phyloP scores from a whole-genome alignment of 768 basidiomycete genomes.

The Mycena vitilis region DNA sequence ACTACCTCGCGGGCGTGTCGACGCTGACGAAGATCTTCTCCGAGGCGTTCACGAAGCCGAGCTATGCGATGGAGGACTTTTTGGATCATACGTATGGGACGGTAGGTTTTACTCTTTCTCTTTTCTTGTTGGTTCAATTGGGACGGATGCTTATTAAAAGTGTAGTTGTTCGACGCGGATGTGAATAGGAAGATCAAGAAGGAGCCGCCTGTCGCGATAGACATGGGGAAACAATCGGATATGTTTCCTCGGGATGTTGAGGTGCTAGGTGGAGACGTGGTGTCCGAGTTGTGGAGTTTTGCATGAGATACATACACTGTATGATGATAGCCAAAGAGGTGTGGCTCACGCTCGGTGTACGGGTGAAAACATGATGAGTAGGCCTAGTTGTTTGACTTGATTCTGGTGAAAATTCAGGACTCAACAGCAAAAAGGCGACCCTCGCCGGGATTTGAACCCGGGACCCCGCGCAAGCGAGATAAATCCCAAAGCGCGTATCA shows the following conservation, averaged over 20 bases:
- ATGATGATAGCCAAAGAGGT: no score
- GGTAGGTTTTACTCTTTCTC: no score
- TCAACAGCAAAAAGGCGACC: not conserved
- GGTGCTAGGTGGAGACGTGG: conserved; percentile 46
- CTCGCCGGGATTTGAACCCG: conserved; percentile 15
- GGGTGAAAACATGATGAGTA: no score
- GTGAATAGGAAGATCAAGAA: conserved; percentile 81
- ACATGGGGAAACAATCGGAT: conserved; percentile 47
- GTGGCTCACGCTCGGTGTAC: no score
- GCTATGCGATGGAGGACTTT: conserved; percentile 94
- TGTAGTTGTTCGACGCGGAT: conserved; percentile 89
- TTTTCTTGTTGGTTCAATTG: no score
- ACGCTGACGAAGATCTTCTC: conserved; percentile 87
- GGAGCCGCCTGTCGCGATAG: conserved; percentile 72
- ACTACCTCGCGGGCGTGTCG: conserved; percentile 91
- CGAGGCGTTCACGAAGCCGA: conserved; percentile 94
- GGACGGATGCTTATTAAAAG: conserved; percentile 10
- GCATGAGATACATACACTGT: conserved; percentile 1
- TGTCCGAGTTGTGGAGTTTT: conserved; percentile 63
- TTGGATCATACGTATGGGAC: conserved; percentile 92
- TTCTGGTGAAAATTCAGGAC: no score
- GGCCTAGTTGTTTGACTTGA: no score
- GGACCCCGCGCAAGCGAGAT: not conserved
- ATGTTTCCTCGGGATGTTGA: conserved; percentile 39
- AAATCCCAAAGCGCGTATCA: conserved; percentile 1